A percentile compares a stretch with the other conserved stretches of the same genome.
phyloP scores from a whole-genome alignment of 495 filamentous ascomycete genomes.

The Antarctomyces pellizariae region DNA sequence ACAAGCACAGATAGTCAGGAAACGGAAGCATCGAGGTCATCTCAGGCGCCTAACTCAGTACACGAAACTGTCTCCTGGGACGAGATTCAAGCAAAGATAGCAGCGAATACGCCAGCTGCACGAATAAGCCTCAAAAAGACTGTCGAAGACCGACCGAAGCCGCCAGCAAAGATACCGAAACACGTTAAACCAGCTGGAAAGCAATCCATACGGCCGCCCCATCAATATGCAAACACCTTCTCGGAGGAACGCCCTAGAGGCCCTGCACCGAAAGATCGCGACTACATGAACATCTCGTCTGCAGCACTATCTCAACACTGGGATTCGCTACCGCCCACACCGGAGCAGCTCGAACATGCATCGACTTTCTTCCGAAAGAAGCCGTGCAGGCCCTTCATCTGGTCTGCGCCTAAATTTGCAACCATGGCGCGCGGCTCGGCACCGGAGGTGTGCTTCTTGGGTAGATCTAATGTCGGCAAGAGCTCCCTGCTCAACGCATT shows the following conservation, averaged over 20 bases:
- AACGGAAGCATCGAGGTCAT: no score
- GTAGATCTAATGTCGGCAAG: slow-evolving; percentile 84
- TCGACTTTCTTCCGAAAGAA: slow-evolving; percentile 37
- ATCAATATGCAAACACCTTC: no score
- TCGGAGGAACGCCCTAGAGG: no score
- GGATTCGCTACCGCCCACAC: slow-evolving; percentile 30
- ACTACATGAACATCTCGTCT: slow-evolving; percentile 7
- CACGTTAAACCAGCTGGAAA: no score
- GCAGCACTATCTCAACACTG: slow-evolving; percentile 26
- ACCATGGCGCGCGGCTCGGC: slow-evolving; percentile 30
- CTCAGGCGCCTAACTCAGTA: no score
- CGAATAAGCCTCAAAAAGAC: no score
- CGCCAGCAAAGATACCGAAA: no score
- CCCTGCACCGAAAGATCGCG: neutral
- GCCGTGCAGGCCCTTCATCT: slow-evolving; percentile 41
- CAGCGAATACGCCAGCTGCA: no score
- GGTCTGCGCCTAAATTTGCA: slow-evolving; percentile 47
- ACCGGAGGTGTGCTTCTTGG: slow-evolving; percentile 37
- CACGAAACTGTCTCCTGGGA: no score
- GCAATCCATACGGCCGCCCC: no score
- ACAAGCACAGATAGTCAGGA: no score
- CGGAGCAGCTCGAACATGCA: slow-evolving; percentile 28
- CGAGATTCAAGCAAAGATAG: no score
- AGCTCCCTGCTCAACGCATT: slow-evolving; percentile 71
- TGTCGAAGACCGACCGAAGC: slow-evolving; percentile 1